Evolutionary conservation across 768 basidiomycete species (phyloP).

Genomic region (Mycena vitilis): DNA sequence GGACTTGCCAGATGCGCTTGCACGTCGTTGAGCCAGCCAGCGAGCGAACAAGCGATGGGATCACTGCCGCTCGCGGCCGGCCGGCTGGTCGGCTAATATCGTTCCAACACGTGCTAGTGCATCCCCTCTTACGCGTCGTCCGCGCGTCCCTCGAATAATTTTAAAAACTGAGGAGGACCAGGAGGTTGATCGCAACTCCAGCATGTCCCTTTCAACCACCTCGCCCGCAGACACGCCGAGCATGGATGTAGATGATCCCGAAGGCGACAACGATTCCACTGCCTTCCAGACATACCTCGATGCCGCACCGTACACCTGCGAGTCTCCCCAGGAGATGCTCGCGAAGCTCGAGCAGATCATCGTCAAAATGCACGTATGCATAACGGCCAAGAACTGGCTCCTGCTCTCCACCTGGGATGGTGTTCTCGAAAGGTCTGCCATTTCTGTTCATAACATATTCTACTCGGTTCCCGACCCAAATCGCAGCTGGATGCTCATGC

Average conservation of each 20-base stretch:
- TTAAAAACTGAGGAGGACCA: slow-evolving; percentile 15
- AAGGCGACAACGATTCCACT: slow-evolving; percentile 66
- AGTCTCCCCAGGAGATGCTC: slow-evolving; percentile 79
- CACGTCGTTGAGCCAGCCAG: too few relatives aligned
- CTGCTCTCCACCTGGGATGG: slow-evolving; percentile 83
- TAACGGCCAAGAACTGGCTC: slow-evolving; percentile 81
- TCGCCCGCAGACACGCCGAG: slow-evolving; percentile 35
- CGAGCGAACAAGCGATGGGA: too few relatives aligned
- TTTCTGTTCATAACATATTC: slow-evolving; percentile 7
- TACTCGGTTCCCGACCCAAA: slow-evolving; percentile 6
- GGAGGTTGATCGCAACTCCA: not conserved
- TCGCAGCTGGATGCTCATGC: slow-evolving; percentile 82
- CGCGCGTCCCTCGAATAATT: slow-evolving; percentile 20
- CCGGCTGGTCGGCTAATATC: too few relatives aligned
- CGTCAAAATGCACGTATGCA: slow-evolving; percentile 74
- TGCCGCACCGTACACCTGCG: slow-evolving; percentile 79
- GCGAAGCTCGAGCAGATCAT: slow-evolving; percentile 75
- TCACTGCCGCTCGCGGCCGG: too few relatives aligned
- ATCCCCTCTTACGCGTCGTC: too few relatives aligned
- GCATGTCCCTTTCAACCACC: slow-evolving; percentile 24
- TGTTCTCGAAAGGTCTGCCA: slow-evolving; percentile 76
- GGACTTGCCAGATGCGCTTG: too few relatives aligned
- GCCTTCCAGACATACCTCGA: slow-evolving; percentile 75
- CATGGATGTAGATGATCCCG: slow-evolving; percentile 52
- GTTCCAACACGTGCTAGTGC: too few relatives aligned